These are phyloP conservation scores for Rubia occidens DNA, from an alignment of 305 asterid genomes.

Conservation along the genomic window DNA sequence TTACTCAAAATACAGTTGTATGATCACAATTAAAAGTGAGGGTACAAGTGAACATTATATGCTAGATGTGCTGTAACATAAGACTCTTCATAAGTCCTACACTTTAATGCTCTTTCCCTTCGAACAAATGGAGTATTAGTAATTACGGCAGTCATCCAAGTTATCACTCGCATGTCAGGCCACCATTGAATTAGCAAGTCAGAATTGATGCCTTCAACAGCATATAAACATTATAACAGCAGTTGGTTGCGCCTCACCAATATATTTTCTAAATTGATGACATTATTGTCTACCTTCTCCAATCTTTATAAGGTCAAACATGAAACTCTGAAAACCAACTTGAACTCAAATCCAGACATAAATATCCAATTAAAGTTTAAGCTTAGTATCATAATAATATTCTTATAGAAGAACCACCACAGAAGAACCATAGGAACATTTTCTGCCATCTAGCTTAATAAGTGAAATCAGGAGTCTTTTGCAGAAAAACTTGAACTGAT, in stretches of 20 bases:
- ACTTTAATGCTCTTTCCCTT: background rate
- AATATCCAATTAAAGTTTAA: background rate
- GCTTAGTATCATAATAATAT: background rate
- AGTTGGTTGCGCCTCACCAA: background rate
- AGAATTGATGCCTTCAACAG: background rate
- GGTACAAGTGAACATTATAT: background rate
- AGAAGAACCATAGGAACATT: background rate
- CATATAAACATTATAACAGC: background rate
- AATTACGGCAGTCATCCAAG: background rate
- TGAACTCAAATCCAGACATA: background rate
- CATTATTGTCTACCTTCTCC: background rate
- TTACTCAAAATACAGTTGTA: background rate
- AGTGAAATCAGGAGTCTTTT: too few relatives aligned
- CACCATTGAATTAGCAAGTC: background rate
- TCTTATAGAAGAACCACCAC: too few relatives aligned
- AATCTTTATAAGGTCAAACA: background rate
- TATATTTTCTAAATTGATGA: background rate
- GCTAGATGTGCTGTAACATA: background rate
- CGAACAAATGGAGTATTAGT: background rate
- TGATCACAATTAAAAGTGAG: slow-evolving; percentile 1
- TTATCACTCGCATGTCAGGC: background rate
- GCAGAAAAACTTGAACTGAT: too few relatives aligned
- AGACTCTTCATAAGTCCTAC: background rate
- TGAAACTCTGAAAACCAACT: background rate
- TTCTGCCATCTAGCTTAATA: background rate